phyloP scores from a whole-genome alignment of 768 basidiomycete genomes.

The Tephrocybe sp. region DNA sequence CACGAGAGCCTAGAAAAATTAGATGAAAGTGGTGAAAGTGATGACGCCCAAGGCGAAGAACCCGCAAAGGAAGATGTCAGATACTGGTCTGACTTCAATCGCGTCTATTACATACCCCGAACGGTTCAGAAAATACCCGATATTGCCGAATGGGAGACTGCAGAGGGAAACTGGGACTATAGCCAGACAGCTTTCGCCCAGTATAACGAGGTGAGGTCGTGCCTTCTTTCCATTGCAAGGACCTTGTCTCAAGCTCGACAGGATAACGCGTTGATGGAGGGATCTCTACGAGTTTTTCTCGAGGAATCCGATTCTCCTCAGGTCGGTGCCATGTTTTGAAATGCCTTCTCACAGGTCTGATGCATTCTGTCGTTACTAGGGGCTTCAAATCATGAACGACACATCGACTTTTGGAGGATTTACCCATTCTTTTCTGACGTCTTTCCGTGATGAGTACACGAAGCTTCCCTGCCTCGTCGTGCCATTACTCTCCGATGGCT shows the following conservation, averaged over 20 bases:
- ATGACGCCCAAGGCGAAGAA: conserved; percentile 6
- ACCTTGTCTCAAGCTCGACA: conserved; percentile 22
- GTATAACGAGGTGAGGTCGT: conserved; percentile 50
- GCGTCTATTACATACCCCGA: conserved; percentile 63
- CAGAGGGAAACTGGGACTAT: conserved; percentile 55
- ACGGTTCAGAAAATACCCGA: conserved; percentile 67
- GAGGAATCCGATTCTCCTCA: conserved; percentile 79
- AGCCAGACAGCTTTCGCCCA: conserved; percentile 52
- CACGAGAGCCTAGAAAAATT: conserved; percentile 41
- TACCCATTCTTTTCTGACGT: conserved; percentile 52
- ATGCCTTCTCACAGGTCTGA: background rate
- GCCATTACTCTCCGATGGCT: conserved; percentile 52
- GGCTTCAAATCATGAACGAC: conserved; percentile 68
- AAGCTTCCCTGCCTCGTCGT: conserved; percentile 62
- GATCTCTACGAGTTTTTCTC: conserved; percentile 60
- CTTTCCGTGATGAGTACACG: conserved; percentile 66
- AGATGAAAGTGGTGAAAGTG: conserved; percentile 8
- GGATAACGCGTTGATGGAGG: conserved; percentile 71
- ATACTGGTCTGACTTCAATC: conserved; percentile 72
- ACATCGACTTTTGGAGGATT: conserved; percentile 67
- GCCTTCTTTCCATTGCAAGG: background rate
- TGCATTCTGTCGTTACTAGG: conserved; percentile 37
- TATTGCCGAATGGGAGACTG: conserved; percentile 50
- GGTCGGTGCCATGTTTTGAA: conserved; percentile 36
- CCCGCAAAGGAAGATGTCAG: conserved; percentile 33